phyloP scores from a whole-genome alignment of 768 basidiomycete species.

The Fomitopsis serialis region DNA sequence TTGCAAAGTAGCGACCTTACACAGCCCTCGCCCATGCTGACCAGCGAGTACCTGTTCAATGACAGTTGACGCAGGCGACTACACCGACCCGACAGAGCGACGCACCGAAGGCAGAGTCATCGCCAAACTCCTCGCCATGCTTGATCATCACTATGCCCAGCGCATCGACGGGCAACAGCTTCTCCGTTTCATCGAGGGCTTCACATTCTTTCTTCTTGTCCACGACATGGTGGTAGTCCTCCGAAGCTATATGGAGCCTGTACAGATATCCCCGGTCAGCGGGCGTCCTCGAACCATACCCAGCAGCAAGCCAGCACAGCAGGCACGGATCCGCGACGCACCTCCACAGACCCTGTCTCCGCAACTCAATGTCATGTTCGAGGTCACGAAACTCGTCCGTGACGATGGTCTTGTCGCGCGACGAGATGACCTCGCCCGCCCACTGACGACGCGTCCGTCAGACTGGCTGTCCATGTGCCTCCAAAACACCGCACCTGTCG shows the following conservation, averaged over 20 bases:
- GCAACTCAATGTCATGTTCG: constrained; percentile 79
- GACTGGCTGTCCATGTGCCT: constrained; percentile 3
- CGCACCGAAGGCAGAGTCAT: constrained; percentile 68
- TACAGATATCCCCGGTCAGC: neutral
- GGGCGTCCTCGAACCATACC: neutral
- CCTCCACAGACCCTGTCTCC: constrained; percentile 69
- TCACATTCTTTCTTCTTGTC: constrained; percentile 73
- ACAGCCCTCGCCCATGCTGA: constrained; percentile 80
- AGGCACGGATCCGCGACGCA: constrained; percentile 30
- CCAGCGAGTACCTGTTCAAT: constrained; percentile 56
- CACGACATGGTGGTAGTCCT: constrained; percentile 63
- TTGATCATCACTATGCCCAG: constrained; percentile 84
- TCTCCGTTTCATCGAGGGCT: constrained; percentile 56
- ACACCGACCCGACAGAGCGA: neutral
- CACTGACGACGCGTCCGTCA: constrained; percentile 51
- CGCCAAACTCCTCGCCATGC: constrained; percentile 79
- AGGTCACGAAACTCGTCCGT: constrained; percentile 78
- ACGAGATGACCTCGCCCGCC: constrained; percentile 86
- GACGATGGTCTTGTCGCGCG: constrained; percentile 73
- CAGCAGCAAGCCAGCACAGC: neutral
- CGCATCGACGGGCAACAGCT: constrained; percentile 70
- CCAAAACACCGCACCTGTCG: constrained; percentile 51
- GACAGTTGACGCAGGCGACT: neutral
- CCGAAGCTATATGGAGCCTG: constrained; percentile 70
- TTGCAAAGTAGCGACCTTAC: constrained; percentile 79